Percentiles rank a stretch among this genome's conserved stretches.
Evolutionary conservation across 805 yeast species (phyloP).

Genomic region (Candida gorgasii): DNA sequence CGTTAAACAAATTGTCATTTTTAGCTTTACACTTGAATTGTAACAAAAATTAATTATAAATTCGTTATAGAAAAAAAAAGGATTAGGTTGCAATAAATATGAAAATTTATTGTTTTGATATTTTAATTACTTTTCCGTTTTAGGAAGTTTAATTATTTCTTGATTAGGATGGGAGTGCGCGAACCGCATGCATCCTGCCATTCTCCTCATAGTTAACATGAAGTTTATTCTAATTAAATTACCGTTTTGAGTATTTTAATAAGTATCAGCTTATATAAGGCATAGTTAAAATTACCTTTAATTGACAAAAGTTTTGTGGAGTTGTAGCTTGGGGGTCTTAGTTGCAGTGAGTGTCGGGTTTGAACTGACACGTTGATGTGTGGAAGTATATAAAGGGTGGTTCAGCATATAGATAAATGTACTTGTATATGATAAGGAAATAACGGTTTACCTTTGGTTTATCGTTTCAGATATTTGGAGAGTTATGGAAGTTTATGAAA

Average conservation of each 20-base stretch:
- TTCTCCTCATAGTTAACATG: not conserved
- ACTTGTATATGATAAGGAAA: too few relatives aligned
- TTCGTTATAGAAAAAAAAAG: not conserved
- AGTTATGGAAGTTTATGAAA: too few relatives aligned
- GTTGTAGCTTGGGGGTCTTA: not conserved
- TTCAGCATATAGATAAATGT: too few relatives aligned
- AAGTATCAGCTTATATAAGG: conserved; percentile 1
- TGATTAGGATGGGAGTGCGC: conserved; percentile 4
- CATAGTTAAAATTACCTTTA: conserved; percentile 7
- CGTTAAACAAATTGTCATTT: conserved; percentile 16
- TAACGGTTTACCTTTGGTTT: too few relatives aligned
- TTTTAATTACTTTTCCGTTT: conserved; percentile 9
- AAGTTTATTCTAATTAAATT: conserved; percentile 1
- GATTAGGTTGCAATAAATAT: conserved; percentile 9
- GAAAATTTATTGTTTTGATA: conserved; percentile 5
- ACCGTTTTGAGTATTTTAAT: conserved; percentile 5
- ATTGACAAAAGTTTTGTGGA: conserved; percentile 4
- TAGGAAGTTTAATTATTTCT: conserved; percentile 8
- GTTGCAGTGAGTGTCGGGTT: not conserved
- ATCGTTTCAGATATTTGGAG: too few relatives aligned
- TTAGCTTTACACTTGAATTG: not conserved
- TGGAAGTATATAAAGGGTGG: not conserved
- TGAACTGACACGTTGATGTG: too few relatives aligned
- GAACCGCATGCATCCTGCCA: not conserved
- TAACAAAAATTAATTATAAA: conserved; percentile 5